Base-by-base conservation (phyloP, 2,329 filamentous ascomycete genomes). In the Fusarium falciforme region DNA sequence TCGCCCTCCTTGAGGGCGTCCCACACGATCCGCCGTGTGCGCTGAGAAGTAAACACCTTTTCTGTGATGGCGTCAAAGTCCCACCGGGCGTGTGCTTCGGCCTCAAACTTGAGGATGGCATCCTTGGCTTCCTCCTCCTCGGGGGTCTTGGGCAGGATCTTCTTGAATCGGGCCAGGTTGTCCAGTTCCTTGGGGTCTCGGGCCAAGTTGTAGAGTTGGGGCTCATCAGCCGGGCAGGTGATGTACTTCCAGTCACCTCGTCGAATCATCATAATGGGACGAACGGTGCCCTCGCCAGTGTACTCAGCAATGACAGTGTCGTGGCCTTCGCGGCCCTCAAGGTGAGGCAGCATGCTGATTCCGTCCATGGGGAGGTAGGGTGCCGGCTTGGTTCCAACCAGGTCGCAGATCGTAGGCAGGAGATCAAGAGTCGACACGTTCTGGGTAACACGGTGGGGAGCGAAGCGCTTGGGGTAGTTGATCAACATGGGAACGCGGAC, bases 261-360 rank as follows among this genome's bases (percentile, higher is more conserved):
- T 67, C 93, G 92, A 80, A 98, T 98, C 95, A 98, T 98, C 88
- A 97, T 94, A 66, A 97, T 89, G 2, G 95, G 95, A 6, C 93
- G 92, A 65, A 97, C 88, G 1, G 95, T 98, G 57, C 95, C 95
- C 84, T 98, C 95, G 59, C 94, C 95, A 79, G 96, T 97, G 85
- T 98, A 98, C 85, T 98, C 95, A 70, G 94, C 95, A 78, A 96
- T 93, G n/a, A 96, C 95, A 12, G 93, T 96, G 81, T 98, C 95
- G 70, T 93, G 92, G 44, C 90, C 91, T n/a, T 89, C 83, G 25
- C 84, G 84, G 65, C 80, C 90, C 77, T 92, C 85, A 36, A 97
- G 87, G 79, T 96, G 93, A n/a, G 94, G 94, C 70, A 95, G 84
- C 76, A 98, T 87, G 44, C 93, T 96, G 35, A 91, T 87, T 38